phyloP scores from a whole-genome alignment of 2,329 filamentous ascomycete genomes.

The Penicillium sp. region DNA sequence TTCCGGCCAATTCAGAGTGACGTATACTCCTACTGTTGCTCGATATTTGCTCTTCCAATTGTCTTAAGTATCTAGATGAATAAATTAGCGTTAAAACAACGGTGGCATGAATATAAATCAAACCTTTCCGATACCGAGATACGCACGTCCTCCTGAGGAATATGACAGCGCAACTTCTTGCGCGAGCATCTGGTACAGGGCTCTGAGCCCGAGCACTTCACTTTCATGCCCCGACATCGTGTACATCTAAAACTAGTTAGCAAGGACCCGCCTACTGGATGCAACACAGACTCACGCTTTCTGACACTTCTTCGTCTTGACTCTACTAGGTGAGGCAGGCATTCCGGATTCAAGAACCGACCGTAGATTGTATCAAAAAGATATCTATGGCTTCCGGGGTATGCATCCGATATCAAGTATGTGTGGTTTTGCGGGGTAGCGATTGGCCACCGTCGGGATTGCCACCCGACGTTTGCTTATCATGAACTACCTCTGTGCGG shows the following conservation, averaged over 20 bases:
- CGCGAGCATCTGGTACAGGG: slow-evolving; percentile 27
- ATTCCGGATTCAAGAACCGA: slow-evolving; percentile 8
- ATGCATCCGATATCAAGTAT: slow-evolving; percentile 16
- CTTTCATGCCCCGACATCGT: slow-evolving; percentile 31
- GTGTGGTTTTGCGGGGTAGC: neutral
- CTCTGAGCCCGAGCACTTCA: slow-evolving; percentile 28
- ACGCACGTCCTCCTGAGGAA: slow-evolving; percentile 21
- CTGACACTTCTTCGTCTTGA: slow-evolving; percentile 21
- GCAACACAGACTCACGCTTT: slow-evolving; percentile 16
- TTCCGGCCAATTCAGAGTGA: neutral
- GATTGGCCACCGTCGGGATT: slow-evolving; percentile 16
- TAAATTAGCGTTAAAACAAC: too few species aligned
- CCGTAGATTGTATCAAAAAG: neutral
- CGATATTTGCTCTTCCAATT: slow-evolving; percentile 19
- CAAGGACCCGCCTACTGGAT: neutral
- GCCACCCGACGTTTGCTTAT: slow-evolving; percentile 20
- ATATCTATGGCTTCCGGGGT: slow-evolving; percentile 4
- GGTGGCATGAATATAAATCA: neutral
- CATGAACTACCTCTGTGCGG: neutral
- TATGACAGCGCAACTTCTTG: slow-evolving; percentile 24
- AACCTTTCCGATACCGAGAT: slow-evolving; percentile 27
- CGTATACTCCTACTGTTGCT: neutral
- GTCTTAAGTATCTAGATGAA: slow-evolving; percentile 18
- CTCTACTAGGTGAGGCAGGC: slow-evolving; percentile 11
- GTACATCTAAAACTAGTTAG: slow-evolving; percentile 18